Evolutionary conservation across 352 stramenopile species (phyloP).

Genomic region (Pythium brachiatum): DNA sequence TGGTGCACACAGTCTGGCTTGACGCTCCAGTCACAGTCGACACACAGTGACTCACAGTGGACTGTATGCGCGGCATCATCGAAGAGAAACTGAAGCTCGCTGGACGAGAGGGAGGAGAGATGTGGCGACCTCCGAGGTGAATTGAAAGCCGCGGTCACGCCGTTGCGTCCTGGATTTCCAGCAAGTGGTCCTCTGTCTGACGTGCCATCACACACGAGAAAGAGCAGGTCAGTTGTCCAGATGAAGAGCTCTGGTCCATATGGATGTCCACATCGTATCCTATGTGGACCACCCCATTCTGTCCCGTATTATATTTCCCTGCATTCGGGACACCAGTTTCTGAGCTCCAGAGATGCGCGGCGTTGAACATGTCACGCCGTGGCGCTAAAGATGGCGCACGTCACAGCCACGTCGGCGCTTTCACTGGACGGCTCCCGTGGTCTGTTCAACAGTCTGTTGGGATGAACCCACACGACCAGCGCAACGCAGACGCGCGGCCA

Average conservation of each 20-base stretch:
- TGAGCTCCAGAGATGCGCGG: background rate
- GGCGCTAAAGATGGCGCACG: constrained; percentile 2
- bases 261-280: background rate
- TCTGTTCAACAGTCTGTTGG: too few relatives aligned
- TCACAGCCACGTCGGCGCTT: too few relatives aligned
- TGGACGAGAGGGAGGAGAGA: background rate
- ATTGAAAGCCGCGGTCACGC: background rate
- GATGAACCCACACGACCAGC: background rate
- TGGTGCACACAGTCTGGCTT: too few relatives aligned
- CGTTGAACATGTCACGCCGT: background rate
- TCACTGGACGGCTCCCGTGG: too few relatives aligned
- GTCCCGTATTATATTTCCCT: background rate
- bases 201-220: constrained; percentile 2
- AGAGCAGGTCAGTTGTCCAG: background rate
- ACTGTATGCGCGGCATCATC: too few relatives aligned
- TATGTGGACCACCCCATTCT: background rate
- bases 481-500: background rate
- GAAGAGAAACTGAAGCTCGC: too few relatives aligned
- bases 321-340: background rate
- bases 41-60: too few relatives aligned
- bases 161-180: too few relatives aligned
- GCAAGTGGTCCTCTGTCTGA: background rate
- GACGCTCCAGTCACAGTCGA: too few relatives aligned
- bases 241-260: background rate
- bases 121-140: background rate